Evolutionary conservation across 805 yeast genomes (phyloP).

Genomic region (Nadsonia fulvescens): DNA sequence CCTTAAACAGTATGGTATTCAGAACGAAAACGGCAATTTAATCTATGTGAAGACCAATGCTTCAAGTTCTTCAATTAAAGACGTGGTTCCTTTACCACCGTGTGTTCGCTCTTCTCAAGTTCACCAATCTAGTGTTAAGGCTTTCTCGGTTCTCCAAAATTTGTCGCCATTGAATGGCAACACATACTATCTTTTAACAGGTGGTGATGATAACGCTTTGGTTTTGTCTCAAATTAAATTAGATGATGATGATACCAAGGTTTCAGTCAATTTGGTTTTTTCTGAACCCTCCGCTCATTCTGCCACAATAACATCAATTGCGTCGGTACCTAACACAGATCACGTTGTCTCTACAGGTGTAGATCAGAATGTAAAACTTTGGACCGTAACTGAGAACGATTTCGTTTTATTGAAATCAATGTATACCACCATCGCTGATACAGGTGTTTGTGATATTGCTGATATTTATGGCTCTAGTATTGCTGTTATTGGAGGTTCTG

Average conservation of each 20-base stretch:
- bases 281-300: conserved; percentile 48
- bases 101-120: too few species aligned
- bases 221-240: conserved; percentile 23
- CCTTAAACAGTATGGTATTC: conserved; percentile 8
- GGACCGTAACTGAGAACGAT: conserved; percentile 26
- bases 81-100: too few species aligned
- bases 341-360: conserved; percentile 46
- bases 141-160: conserved; percentile 23
- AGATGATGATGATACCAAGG: conserved; percentile 13
- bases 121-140: conserved; percentile 78
- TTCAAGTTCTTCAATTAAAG: too few species aligned
- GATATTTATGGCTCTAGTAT: conserved; percentile 16
- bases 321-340: conserved; percentile 16
- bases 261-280: conserved; percentile 12
- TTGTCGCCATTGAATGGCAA: conserved; percentile 3
- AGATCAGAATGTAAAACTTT: conserved; percentile 58
- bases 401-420: conserved; percentile 22
- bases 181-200: conserved; percentile 33
- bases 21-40: not conserved
- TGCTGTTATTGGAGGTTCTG: conserved; percentile 62
- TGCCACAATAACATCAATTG: conserved; percentile 63
- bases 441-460: conserved; percentile 44
- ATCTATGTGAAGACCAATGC: too few species aligned
- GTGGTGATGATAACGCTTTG: conserved; percentile 86
- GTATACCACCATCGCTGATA: conserved; percentile 79